Conservation (phyloP, 2,329 filamentous ascomycete species). For the Colletotrichum sp. region DNA sequence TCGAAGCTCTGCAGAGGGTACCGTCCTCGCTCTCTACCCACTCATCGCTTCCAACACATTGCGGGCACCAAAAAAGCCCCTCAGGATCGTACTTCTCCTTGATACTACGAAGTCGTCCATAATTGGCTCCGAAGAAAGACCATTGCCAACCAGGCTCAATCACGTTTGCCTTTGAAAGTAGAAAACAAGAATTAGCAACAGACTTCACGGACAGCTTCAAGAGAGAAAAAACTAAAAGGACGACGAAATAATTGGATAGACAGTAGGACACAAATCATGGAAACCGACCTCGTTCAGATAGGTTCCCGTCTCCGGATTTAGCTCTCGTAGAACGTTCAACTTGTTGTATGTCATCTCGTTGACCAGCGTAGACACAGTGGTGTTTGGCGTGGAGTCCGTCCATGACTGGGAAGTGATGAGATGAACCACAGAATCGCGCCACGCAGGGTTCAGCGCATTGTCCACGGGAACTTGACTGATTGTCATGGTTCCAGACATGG, state of each 20-base stretch:
- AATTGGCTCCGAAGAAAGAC: slow-evolving; percentile 33
- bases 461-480: background rate
- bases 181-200: background rate
- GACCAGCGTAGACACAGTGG: background rate
- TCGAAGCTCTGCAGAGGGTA: background rate
- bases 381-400: background rate
- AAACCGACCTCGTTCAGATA: background rate
- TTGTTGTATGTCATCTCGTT: background rate
- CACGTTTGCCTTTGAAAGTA: background rate
- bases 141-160: slow-evolving; percentile 26
- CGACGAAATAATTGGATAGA: background rate
- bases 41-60: background rate
- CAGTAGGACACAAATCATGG: background rate
- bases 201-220: background rate
- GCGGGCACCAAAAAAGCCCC: background rate
- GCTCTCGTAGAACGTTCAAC: background rate
- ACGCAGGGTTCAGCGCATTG: background rate
- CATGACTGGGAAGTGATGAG: background rate
- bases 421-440: background rate
- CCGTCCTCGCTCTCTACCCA: background rate
- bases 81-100: slow-evolving; percentile 35
- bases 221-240: background rate
- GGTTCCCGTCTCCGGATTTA: background rate
- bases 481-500: background rate
- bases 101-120: slow-evolving; percentile 27